Base-by-base conservation (phyloP, 2,329 filamentous ascomycete species). In the Phyllosticta citrichinensis region DNA sequence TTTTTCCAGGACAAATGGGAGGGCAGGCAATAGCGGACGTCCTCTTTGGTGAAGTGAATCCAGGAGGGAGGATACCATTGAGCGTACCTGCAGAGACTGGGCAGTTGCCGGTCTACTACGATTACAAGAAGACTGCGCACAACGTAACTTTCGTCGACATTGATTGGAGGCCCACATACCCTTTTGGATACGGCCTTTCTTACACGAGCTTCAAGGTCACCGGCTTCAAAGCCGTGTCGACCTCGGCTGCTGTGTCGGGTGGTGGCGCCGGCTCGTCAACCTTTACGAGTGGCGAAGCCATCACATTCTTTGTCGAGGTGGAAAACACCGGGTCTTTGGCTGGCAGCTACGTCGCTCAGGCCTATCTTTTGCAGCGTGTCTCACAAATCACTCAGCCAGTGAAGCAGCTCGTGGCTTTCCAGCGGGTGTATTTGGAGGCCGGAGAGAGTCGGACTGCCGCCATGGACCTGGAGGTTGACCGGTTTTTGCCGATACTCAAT, bases 101-200 rank as follows among this genome's bases (percentile, higher is more conserved):
- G 22, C 90, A 96, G 69, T 89, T 90, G 0, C 75, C 96, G 0
- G 91, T 91, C 69, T 85, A 95, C 66, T 93, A 97, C 76, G 96
- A 97, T 75, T 86, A 91, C 11, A 83, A 92, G 72, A 92, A 96
- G 66, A 91, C 96, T 77, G 89, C 87, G 70, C 74, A 87, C 58
- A 78, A 80, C 61, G 86, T 94, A 62, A 50, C 20, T 8, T 60
- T 50, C 20, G 30, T 55, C 14, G 57, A 60, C n/a, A 40, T 27
- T 19, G 51, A 60, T 9, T 17, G 11, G 11, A 78, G 79, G 5
- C 92, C 92, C 0, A 86, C 89, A 0, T 97, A 87, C 69, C 88
- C 90, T 54, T 97, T 97, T 67, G 92, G 93, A 0, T 92, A 86
- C 62, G 93, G 92, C 0, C 80, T 97, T 1, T 89, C 86, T 57